Evolutionary conservation across 495 filamentous ascomycete species (phyloP), one percentile per base, ranked within the genome.

Genomic region (Talaromyces adpressus): DNA sequence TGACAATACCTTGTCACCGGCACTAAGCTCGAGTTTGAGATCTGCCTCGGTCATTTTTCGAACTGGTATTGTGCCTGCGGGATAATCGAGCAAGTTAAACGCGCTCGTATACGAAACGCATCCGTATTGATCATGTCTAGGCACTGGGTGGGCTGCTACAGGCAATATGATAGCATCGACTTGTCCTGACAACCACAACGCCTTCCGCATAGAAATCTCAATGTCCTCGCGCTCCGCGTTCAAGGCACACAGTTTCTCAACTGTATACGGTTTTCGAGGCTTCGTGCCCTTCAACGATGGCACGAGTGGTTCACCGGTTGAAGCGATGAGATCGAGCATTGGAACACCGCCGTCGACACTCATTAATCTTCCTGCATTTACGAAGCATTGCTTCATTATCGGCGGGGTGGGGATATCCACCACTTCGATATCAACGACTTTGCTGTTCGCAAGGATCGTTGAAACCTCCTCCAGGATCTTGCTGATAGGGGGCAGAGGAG

Each of bases 101-200:
- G 73, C 77, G 16, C 77, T 81, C 0, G 87, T 88, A 67, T 89
- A 89, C 27, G 84, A 81, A 0, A 84, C 79, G 0, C 77, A 80
- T 72, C 86, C 86, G 73, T 84, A 90, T 3, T 79, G 69, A 71
- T 90, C 87, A 54, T 87, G 75, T n/a, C 79, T 73, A 0, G 87
- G 85, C 0, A 87, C 86, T 0, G 88, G 84, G 65, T 89, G 87
- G 0, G 83, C 83, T 14, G 84, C 83, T 6, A 85, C 63, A 6
- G 84, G 84, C 18, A 73, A 73, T 45, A 87, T 81, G 14, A 87
- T 75, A 0, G 82, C 82, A 71, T 87, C 85, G 7, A 56, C 16
- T 12, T 29, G 22, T 16, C 22, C 27, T n/a, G 12, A 22, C 14
- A 68, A 76, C 85, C 85, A 89, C 61, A 88, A 78, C 16, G 22